Conservation (phyloP, 139 green algal species). For the Chlamydomonas applanata region DNA sequence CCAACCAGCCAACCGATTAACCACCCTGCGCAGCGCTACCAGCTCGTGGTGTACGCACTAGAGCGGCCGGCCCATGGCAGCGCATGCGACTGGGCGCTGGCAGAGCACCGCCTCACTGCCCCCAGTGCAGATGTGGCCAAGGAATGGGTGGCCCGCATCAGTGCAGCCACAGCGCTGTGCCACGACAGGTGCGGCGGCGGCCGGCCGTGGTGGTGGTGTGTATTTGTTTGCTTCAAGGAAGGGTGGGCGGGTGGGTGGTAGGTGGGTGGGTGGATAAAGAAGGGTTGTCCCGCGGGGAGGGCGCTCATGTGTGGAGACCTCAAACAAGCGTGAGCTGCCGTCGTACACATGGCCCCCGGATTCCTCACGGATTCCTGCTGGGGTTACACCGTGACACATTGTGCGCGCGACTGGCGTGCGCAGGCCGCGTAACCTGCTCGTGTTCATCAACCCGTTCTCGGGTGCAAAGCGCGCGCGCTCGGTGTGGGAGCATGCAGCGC, state of each 20-base stretch:
- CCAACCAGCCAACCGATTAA: neutral
- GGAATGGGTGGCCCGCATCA: slow-evolving; percentile 45
- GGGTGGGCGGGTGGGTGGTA: neutral
- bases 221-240: neutral
- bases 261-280: neutral
- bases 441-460: slow-evolving; percentile 81
- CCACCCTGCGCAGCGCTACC: slow-evolving; percentile 26
- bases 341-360: too few relatives aligned
- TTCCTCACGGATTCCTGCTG: neutral
- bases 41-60: slow-evolving; percentile 49
- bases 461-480: slow-evolving; percentile 37
- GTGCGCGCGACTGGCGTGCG: slow-evolving; percentile 34
- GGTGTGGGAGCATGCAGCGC: slow-evolving; percentile 53
- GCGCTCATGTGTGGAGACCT: neutral
- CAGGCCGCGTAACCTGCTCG: slow-evolving; percentile 67
- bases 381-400: slow-evolving; percentile 3
- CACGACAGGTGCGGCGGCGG: slow-evolving; percentile 26
- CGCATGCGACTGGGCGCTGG: slow-evolving; percentile 38
- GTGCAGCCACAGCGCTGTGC: slow-evolving; percentile 8
- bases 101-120: slow-evolving; percentile 28
- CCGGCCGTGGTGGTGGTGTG: neutral
- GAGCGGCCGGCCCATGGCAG: neutral
- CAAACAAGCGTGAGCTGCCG: neutral
- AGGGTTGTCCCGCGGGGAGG: neutral
- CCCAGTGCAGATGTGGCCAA: slow-evolving; percentile 22